Evolutionary conservation across 768 basidiomycete genomes (phyloP).

Genomic region (Fistulinella prunicolor): DNA sequence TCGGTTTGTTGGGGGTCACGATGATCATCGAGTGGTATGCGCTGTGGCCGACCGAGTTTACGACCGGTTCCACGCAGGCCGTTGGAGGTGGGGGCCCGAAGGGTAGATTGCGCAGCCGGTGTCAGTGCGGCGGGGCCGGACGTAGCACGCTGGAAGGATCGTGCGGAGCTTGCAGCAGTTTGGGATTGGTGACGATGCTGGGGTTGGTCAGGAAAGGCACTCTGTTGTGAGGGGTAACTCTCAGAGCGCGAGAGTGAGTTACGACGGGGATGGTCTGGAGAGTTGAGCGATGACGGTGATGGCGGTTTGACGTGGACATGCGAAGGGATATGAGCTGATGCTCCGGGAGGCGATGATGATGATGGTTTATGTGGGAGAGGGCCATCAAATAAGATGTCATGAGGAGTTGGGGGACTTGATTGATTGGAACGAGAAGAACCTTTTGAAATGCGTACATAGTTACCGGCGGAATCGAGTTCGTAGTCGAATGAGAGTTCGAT

Average conservation of each 20-base stretch:
- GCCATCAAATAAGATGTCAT: slow-evolving; percentile 29
- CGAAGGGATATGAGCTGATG: slow-evolving; percentile 17
- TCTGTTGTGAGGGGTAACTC: slow-evolving; percentile 49
- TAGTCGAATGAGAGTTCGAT: slow-evolving; percentile 50
- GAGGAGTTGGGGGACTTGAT: slow-evolving; percentile 42
- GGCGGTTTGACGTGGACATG: slow-evolving; percentile 26
- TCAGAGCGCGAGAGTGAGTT: slow-evolving; percentile 65
- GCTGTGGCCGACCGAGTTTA: slow-evolving; percentile 34
- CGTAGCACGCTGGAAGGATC: slow-evolving; percentile 64
- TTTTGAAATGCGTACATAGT: slow-evolving; percentile 47
- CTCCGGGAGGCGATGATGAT: slow-evolving; percentile 24
- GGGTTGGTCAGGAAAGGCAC: slow-evolving; percentile 29
- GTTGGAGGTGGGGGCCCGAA: slow-evolving; percentile 30
- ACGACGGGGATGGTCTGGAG: slow-evolving; percentile 40
- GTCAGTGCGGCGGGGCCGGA: slow-evolving; percentile 53
- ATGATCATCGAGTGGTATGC: slow-evolving; percentile 37
- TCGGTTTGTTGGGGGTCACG: slow-evolving; percentile 29
- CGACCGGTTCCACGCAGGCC: slow-evolving; percentile 36
- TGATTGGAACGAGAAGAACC: slow-evolving; percentile 36
- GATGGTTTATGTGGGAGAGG: slow-evolving; percentile 23
- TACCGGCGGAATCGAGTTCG: slow-evolving; percentile 42
- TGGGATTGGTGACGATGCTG: slow-evolving; percentile 30
- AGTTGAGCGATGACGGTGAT: slow-evolving; percentile 36
- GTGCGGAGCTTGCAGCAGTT: slow-evolving; percentile 26
- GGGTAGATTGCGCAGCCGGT: slow-evolving; percentile 27